Evolutionary conservation across 23 red algal species (phyloP), one percentile per base, ranked within the genome.

Genomic region (Gracilaria vermiculophylla): DNA sequence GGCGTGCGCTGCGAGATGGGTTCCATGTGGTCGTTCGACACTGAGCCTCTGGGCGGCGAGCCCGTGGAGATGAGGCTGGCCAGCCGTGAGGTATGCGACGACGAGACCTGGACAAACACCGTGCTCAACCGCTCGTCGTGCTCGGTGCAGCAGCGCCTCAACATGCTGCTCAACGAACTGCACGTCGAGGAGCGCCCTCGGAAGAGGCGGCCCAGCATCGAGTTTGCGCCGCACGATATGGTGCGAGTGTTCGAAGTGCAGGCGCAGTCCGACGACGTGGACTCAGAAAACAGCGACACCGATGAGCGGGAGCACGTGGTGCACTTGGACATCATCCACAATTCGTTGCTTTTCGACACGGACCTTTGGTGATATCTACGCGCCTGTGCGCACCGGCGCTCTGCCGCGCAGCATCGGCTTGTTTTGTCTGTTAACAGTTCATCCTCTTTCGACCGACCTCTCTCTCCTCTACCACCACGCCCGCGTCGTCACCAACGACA

Each of bases 11-110:
- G 12, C 5, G 43, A 47, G 6, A 47, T 47, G 43, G 43, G 43
- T 47, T 47, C 43, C 52, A 3, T 21, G 5, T 54, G 58, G 9
- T 24, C 7, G 6, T 9, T 1, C 12, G 58, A 8, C 1, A 31
- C 21, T 23, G 55, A 17, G 23, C 5, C 55, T 25, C 24, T 14
- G 58, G 27, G 3, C 20, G 9, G 28, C 58, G 67, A 73, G 6
- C 34, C 24, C 35, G 12, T 27, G 16, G 17, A 67, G 29, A 86
- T 86, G 81, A 58, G 81, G 8, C 49, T 86, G 61, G 81, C 81
- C 24, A 65, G 53, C 13, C 81, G 81, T n/a, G 81, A 86, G 45
- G 81, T 86, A 48, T 86, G 81, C 25, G 81, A 86, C 49, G 81
- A 69, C 29, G 81, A 86, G 37, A 86, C 81, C 0, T 86, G 81